Evolutionary conservation across 768 basidiomycete genomes (phyloP).

Genomic region (Mycena belliarum): DNA sequence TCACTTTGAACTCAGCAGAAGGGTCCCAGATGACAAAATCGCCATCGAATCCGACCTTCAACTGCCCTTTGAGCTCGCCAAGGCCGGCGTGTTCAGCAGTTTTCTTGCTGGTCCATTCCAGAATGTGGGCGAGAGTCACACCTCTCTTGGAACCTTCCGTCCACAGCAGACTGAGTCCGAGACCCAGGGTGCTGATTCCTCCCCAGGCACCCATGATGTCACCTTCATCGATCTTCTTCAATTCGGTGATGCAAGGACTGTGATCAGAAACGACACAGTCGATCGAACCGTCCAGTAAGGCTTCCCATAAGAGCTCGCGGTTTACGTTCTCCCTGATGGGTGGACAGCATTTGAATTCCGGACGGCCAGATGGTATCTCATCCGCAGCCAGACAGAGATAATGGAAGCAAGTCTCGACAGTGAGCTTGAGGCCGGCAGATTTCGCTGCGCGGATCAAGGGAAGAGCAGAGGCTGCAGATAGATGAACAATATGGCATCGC

Average conservation of each 20-base stretch:
- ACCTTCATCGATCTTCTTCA: slow-evolving; percentile 79
- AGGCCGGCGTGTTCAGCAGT: slow-evolving; percentile 85
- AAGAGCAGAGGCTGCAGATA: slow-evolving; percentile 84
- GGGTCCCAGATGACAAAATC: slow-evolving; percentile 89
- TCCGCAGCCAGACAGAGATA: slow-evolving; percentile 82
- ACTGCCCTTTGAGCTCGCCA: slow-evolving; percentile 64
- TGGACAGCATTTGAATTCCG: slow-evolving; percentile 96
- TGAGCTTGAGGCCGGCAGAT: slow-evolving; percentile 64
- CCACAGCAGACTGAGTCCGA: slow-evolving; percentile 88
- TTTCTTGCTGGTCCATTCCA: slow-evolving; percentile 73
- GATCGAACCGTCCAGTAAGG: slow-evolving; percentile 78
- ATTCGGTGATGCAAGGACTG: slow-evolving; percentile 80
- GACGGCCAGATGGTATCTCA: slow-evolving; percentile 69
- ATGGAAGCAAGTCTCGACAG: slow-evolving; percentile 97
- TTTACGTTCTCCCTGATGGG: slow-evolving; percentile 81
- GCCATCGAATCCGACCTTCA: slow-evolving; percentile 76
- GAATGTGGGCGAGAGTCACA: slow-evolving; percentile 57
- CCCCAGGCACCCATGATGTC: slow-evolving; percentile 94
- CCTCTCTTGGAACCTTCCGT: slow-evolving; percentile 72
- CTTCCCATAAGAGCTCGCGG: slow-evolving; percentile 77
- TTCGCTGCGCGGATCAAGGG: slow-evolving; percentile 74
- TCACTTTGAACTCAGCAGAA: slow-evolving; percentile 46
- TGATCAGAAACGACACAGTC: slow-evolving; percentile 97
- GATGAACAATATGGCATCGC: slow-evolving; percentile 92
- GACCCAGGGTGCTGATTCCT: slow-evolving; percentile 87